A percentile compares a stretch with the other conserved stretches of the same genome.
phyloP scores from a whole-genome alignment of 2,329 filamentous ascomycete genomes.

The Elsinoe ampelina region DNA sequence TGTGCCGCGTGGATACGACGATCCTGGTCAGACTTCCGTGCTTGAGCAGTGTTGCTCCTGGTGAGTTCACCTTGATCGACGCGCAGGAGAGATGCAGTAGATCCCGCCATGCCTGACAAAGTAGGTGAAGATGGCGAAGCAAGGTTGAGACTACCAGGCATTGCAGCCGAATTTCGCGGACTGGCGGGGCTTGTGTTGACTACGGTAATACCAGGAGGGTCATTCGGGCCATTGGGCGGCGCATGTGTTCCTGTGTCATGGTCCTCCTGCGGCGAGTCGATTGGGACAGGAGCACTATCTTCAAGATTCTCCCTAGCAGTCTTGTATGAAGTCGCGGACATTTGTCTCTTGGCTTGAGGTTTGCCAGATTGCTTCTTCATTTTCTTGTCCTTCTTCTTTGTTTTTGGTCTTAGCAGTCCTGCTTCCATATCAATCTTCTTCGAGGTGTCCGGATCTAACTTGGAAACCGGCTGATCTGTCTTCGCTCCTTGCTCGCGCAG shows the following conservation, averaged over 20 bases:
- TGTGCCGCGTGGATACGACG: not conserved
- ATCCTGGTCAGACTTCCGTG: not conserved
- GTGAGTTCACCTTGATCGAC: not conserved
- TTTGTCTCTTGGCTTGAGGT: conserved; percentile 1
- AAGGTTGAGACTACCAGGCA: conserved; percentile 12
- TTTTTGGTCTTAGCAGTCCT: conserved; percentile 1
- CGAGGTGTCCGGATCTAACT: not conserved
- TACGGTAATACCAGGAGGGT: not conserved
- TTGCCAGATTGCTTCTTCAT: not conserved
- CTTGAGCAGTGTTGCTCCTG: not conserved
- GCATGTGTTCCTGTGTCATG: not conserved
- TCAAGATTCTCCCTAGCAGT: conserved; percentile 12
- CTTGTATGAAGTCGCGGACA: conserved; percentile 13
- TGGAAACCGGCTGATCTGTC: not conserved
- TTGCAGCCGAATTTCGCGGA: conserved; percentile 1
- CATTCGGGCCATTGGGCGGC: not conserved
- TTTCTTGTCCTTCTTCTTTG: conserved; percentile 18
- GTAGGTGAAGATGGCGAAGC: conserved; percentile 7
- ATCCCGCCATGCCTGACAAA: conserved; percentile 8
- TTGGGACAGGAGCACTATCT: not conserved
- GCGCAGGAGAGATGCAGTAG: conserved; percentile 9
- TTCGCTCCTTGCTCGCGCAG: not conserved
- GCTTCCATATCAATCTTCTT: conserved; percentile 3
- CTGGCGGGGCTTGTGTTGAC: not conserved
- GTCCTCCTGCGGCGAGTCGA: conserved; percentile 1